These are phyloP conservation scores for Peronospora farinosa DNA, from an alignment of 352 stramenopile genomes.

Conservation along the genomic window DNA sequence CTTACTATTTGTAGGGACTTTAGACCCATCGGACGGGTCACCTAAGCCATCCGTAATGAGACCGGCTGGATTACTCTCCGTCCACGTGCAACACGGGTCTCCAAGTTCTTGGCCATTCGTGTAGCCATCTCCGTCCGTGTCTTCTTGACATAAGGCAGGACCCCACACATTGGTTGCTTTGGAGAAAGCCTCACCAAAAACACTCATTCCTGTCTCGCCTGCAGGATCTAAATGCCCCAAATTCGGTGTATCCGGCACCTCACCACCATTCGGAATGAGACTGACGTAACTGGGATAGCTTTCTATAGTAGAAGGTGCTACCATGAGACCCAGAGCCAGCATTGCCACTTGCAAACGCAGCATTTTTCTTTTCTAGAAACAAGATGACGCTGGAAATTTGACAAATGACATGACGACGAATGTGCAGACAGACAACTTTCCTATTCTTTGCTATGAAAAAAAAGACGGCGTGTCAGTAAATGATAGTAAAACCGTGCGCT, in stretches of 20 bases:
- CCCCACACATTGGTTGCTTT: conserved; percentile 44
- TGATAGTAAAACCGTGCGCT: too few species aligned
- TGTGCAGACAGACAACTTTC: too few species aligned
- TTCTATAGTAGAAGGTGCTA: conserved; percentile 12
- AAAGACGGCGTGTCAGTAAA: too few species aligned
- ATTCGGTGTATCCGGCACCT: conserved; percentile 36
- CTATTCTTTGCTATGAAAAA: too few species aligned
- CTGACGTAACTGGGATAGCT: conserved; percentile 40
- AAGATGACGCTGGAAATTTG: conserved; percentile 7
- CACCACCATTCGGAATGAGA: conserved; percentile 49
- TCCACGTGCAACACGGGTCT: conserved; percentile 81
- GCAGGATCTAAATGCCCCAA: conserved; percentile 51
- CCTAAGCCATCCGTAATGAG: conserved; percentile 59
- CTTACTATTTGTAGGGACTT: conserved; percentile 44
- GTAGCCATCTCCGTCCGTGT: conserved; percentile 77
- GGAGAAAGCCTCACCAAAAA: conserved; percentile 62
- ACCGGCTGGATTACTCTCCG: conserved; percentile 27
- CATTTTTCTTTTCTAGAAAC: neutral
- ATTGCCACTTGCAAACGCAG: conserved; percentile 11
- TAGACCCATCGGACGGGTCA: conserved; percentile 48
- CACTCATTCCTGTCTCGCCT: conserved; percentile 43
- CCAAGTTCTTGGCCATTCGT: conserved; percentile 83
- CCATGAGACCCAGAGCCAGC: conserved; percentile 6
- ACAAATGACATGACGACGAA: conserved; percentile 4
- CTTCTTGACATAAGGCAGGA: conserved; percentile 43